These are phyloP conservation scores for Eragrostis nindensis DNA, from an alignment of 176 grass and related monocot genomes.

Conservation along the genomic window DNA sequence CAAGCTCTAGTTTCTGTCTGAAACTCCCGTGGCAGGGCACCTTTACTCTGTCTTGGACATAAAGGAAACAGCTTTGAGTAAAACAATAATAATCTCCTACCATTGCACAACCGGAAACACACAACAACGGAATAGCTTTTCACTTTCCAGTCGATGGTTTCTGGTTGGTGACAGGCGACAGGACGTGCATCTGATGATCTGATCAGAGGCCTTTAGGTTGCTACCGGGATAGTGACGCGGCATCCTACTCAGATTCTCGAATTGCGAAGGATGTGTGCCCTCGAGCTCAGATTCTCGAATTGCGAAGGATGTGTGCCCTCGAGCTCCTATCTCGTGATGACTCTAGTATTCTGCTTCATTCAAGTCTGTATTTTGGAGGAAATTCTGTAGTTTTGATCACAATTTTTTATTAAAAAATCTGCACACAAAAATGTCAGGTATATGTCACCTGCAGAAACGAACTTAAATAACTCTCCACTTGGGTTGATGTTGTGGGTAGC, in stretches of 20 bases:
- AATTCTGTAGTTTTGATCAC: not conserved
- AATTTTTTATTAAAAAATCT: not conserved
- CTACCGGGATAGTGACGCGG: constrained; percentile 40
- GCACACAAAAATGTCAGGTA: not conserved
- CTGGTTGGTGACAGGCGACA: constrained; percentile 49
- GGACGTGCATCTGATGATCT: constrained; percentile 40
- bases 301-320: not conserved
- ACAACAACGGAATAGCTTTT: not conserved
- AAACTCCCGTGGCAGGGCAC: not conserved
- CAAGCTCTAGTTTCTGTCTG: constrained; percentile 35
- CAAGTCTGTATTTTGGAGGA: not conserved
- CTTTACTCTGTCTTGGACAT: constrained; percentile 50
- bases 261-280: not conserved
- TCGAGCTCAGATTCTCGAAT: constrained; percentile 3
- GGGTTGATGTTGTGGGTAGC: not conserved
- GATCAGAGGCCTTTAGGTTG: constrained; percentile 39
- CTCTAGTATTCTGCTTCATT: not conserved
- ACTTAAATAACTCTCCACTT: not conserved
- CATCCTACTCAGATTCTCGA: constrained; percentile 47
- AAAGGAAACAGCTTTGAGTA: constrained; percentile 57
- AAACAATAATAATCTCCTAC: constrained; percentile 31
- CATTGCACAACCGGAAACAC: constrained; percentile 21
- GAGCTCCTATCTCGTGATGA: not conserved
- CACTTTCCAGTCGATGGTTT: constrained; percentile 24
- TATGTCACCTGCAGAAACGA: not conserved